Evolutionary conservation across 169 alveolate genomes (phyloP), one percentile per base, ranked within the genome.

Genomic region (Cryptosporidium bovis): DNA sequence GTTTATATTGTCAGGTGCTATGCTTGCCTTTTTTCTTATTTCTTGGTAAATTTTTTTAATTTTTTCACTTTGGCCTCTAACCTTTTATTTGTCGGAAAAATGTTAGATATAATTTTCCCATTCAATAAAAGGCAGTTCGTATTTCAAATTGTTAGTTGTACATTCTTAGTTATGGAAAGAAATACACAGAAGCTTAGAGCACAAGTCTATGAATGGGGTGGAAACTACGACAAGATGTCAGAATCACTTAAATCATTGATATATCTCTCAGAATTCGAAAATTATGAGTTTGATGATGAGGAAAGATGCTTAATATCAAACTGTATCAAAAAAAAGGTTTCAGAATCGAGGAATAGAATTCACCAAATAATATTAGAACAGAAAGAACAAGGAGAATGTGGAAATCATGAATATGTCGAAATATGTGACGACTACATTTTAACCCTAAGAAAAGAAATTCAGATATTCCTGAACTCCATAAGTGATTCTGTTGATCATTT

Each of bases 191-290:
- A 7, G 29, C 34, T 58, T 33, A 77, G 36, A 20, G 77, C 50
- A 20, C 71, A 77, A 46, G 87, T 77, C 5, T 77, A 46, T 44
- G 64, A 60, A 8, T 77, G 87, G 87, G 87, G 87, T 24, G 53
- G 51, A 20, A 44, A 56, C 40, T 77, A 46, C 51, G 87, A 62
- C 15, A 77, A 77, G 48, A 77, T 77, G 87, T 20, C 64, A 10
- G 87, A 77, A 31, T 60, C 87, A 24, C 46, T 77, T 6, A 56
- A 55, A 18, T 60, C 87, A 16, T 7, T 77, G n/a, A 62, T 77
- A 46, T 60, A 56, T 53, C 69, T 77, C n/a, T 56, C 77, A 44
- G 87, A 77, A 77, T 77, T 77, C 64, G 87, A 77, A 36, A 77
- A 60, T 16, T 60, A 24, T 77, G 87, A 77, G 56, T 62, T 77